Conservation (phyloP, 1,139 yeast species). For the Yamadazyma diospyri region DNA sequence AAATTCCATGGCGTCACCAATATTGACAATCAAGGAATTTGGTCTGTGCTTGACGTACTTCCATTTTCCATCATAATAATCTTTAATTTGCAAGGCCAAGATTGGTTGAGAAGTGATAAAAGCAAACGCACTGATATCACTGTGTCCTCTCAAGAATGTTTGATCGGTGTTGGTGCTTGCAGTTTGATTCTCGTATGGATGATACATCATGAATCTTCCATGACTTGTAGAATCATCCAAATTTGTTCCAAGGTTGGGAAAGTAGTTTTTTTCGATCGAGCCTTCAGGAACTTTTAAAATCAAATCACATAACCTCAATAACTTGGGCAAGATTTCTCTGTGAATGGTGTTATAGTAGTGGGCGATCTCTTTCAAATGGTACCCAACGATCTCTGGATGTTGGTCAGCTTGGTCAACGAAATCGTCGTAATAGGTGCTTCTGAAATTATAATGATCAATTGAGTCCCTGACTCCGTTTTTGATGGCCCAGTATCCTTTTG, state of each 20-base stretch:
- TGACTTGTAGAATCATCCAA: constrained; percentile 28
- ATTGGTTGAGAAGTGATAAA: constrained; percentile 50
- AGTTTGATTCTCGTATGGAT: constrained; percentile 25
- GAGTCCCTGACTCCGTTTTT: constrained; percentile 40
- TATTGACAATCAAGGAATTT: constrained; percentile 43
- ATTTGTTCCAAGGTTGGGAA: constrained; percentile 27
- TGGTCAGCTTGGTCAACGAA: constrained; percentile 18
- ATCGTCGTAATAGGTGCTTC: constrained; percentile 29
- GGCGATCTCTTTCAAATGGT: constrained; percentile 32
- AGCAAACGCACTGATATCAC: constrained; percentile 47
- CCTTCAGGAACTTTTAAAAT: constrained; percentile 43
- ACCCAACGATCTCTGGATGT: constrained; percentile 36
- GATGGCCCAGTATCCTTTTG: constrained; percentile 43
- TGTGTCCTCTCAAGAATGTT: constrained; percentile 50
- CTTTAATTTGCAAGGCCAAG: constrained; percentile 46
- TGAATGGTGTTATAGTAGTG: constrained; percentile 35
- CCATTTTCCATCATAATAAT: constrained; percentile 46
- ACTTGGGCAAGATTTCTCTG: constrained; percentile 27
- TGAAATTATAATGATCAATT: constrained; percentile 39
- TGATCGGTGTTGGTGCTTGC: constrained; percentile 21
- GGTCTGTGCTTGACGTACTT: constrained; percentile 45
- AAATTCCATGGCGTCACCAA: constrained; percentile 49
- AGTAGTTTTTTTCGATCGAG: constrained; percentile 28
- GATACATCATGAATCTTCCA: constrained; percentile 41
- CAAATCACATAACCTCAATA: constrained; percentile 36